Conservation (phyloP, 1,284 basidiomycete genomes). For the Rhodofomes roseus region DNA sequence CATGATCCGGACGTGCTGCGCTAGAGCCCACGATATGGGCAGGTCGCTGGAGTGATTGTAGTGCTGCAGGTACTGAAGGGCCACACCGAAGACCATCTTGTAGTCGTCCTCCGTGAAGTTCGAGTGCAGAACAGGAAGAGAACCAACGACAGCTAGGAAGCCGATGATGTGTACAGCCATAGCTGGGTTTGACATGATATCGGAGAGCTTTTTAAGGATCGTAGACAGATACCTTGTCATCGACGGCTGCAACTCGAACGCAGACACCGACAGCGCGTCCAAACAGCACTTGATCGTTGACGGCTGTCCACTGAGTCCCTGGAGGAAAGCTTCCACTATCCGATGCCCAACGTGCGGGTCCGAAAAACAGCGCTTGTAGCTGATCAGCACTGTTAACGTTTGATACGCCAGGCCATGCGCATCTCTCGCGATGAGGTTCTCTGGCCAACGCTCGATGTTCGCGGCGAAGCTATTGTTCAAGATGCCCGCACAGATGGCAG, state of each 20-base stretch:
- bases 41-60: conserved; percentile 73
- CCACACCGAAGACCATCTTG: conserved; percentile 93
- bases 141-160: conserved; percentile 87
- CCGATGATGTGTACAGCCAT: conserved; percentile 97
- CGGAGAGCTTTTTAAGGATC: conserved; percentile 87
- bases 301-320: conserved; percentile 75
- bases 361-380: conserved; percentile 83
- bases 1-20: conserved; percentile 92
- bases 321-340: conserved; percentile 82
- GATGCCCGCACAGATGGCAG: conserved; percentile 69
- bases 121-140: conserved; percentile 74
- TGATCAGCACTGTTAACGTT: conserved; percentile 84
- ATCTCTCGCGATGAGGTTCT: conserved; percentile 71
- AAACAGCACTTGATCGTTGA: conserved; percentile 90
- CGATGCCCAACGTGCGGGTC: conserved; percentile 57
- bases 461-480: conserved; percentile 57
- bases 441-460: conserved; percentile 60
- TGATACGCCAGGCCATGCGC: conserved; percentile 89
- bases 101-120: conserved; percentile 95
- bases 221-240: conserved; percentile 79
- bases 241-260: conserved; percentile 86
- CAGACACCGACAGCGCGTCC: conserved; percentile 85
- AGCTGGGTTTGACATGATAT: conserved; percentile 92
- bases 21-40: conserved; percentile 80
- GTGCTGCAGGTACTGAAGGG: conserved; percentile 91